A percentile compares a stretch with the other conserved stretches of the same genome.
These are phyloP conservation scores for Liquidambar formosana DNA, from an alignment of 164 flowering plant genomes.

Conservation along the genomic window DNA sequence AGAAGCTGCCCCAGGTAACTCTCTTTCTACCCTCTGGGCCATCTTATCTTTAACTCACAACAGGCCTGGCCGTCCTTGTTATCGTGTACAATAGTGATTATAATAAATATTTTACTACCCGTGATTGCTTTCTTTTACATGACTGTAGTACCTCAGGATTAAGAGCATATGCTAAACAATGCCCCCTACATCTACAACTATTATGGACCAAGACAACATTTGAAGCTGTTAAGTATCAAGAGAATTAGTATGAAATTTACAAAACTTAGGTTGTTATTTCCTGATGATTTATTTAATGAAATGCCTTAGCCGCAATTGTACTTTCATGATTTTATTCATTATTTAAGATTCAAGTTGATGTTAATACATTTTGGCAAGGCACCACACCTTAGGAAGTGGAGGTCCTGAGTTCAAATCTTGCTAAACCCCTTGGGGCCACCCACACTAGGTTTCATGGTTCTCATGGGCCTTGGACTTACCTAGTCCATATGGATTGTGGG, in stretches of 20 bases:
- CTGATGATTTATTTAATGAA: background rate
- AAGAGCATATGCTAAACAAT: background rate
- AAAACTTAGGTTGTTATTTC: background rate
- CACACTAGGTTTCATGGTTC: too few relatives aligned
- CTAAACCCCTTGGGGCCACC: too few relatives aligned
- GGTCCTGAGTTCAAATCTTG: too few relatives aligned
- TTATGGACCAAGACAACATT: background rate
- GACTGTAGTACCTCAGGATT: background rate
- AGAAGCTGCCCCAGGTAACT: constrained; percentile 55
- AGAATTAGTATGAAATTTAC: background rate
- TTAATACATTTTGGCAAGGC: too few relatives aligned
- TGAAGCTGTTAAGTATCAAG: background rate
- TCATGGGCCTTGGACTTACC: too few relatives aligned
- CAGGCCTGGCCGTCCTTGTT: background rate
- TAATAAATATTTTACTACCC: background rate
- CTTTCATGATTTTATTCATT: too few relatives aligned
- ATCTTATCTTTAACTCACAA: background rate
- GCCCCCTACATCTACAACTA: background rate
- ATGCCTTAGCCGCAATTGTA: too few relatives aligned
- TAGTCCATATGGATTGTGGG: too few relatives aligned
- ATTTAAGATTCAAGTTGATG: too few relatives aligned
- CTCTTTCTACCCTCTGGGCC: background rate
- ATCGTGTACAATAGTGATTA: background rate
- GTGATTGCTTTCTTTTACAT: background rate
- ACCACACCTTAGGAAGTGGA: too few relatives aligned